phyloP scores from a whole-genome alignment of 257 asterid species.

The Haberlea rhodopensis region DNA sequence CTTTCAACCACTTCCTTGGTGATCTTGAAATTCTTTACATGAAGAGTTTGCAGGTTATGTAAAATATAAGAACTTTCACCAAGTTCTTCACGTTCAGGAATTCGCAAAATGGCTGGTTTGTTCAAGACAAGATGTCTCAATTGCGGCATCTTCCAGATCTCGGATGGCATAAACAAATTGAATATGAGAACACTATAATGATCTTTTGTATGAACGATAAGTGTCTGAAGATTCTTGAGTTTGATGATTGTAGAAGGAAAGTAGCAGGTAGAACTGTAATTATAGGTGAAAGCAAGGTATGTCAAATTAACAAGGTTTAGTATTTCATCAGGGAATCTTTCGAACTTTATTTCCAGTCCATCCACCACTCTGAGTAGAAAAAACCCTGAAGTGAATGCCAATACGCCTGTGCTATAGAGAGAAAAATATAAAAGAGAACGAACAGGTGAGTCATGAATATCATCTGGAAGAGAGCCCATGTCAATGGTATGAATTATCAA shows the following conservation, averaged over 20 bases:
- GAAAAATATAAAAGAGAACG: neutral
- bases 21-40: neutral
- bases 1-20: neutral
- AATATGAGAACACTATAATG: neutral
- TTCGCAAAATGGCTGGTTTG: too few relatives aligned
- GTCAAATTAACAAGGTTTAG: neutral
- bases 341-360: neutral
- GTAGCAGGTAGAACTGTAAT: neutral
- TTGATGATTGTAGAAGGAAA: too few relatives aligned
- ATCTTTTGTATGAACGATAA: neutral
- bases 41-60: neutral
- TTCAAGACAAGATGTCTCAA: too few relatives aligned
- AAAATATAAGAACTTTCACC: too few relatives aligned
- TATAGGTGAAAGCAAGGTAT: neutral
- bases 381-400: neutral
- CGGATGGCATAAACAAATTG: neutral
- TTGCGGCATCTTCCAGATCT: neutral
- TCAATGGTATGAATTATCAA: neutral
- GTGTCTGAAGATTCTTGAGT: neutral
- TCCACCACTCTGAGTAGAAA: conserved; percentile 1
- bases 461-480: neutral
- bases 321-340: neutral
- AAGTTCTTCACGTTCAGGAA: too few relatives aligned
- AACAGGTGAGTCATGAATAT: neutral
- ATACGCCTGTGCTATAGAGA: too few relatives aligned